Conservation (phyloP, 371 early-diverging fungal species). For the Lichtheimia ramosa region DNA sequence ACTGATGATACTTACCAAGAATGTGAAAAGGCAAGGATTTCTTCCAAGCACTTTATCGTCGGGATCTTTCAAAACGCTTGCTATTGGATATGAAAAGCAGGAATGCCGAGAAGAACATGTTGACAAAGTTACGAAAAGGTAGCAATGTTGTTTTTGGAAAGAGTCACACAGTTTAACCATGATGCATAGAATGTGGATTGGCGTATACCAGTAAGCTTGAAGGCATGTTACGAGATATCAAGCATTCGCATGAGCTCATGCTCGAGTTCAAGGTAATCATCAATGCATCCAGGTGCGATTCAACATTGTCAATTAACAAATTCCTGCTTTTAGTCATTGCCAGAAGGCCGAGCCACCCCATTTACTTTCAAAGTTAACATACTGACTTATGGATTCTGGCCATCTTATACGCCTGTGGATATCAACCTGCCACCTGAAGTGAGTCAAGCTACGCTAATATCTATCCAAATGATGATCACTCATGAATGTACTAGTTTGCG, state of each 20-base stretch:
- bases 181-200: conserved; percentile 74
- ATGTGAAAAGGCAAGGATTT: conserved; percentile 72
- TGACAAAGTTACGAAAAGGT: conserved; percentile 82
- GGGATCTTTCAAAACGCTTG: conserved; percentile 85
- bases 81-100: conserved; percentile 69
- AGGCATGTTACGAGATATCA: conserved; percentile 94
- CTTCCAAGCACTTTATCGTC: conserved; percentile 92
- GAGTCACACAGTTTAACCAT: not conserved
- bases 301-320: not conserved
- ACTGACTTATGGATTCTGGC: conserved; percentile 91
- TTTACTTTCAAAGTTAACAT: conserved; percentile 69
- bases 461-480: not conserved
- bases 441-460: not conserved
- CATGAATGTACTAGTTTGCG: conserved; percentile 17
- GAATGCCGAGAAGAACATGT: conserved; percentile 85
- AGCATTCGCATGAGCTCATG: conserved; percentile 72
- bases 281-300: not conserved
- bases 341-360: not conserved
- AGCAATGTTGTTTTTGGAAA: not conserved
- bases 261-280: conserved; percentile 57
- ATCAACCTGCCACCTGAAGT: conserved; percentile 72
- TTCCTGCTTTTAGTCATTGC: no score
- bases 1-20: not conserved
- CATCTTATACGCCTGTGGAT: conserved; percentile 78
- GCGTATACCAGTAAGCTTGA: conserved; percentile 90